Conservation (phyloP, 768 basidiomycete genomes). For the Collybia mongolica region DNA sequence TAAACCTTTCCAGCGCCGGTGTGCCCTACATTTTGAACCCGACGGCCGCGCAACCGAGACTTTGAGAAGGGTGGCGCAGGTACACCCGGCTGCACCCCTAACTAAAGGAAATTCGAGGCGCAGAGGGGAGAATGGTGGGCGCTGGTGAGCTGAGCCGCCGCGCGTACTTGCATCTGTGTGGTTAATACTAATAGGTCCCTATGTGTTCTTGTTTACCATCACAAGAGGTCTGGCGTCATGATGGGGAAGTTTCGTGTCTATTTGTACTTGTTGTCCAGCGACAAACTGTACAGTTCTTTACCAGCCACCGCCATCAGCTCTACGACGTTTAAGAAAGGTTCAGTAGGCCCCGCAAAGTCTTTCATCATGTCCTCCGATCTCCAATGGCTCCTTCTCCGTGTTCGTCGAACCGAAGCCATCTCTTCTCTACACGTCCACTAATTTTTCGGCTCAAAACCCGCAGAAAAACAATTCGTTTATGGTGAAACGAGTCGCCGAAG, state of each 20-base stretch:
- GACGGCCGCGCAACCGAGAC: too few relatives aligned
- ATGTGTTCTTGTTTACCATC: too few relatives aligned
- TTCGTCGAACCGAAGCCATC: conserved; percentile 36
- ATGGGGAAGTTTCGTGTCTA: conserved; percentile 3
- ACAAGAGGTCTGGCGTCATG: neutral
- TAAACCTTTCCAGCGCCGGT: too few relatives aligned
- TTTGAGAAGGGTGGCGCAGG: too few relatives aligned
- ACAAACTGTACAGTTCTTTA: conserved; percentile 35
- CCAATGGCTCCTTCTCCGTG: conserved; percentile 91
- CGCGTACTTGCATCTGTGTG: too few relatives aligned
- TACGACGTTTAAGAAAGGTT: conserved; percentile 18
- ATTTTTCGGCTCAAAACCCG: conserved; percentile 9
- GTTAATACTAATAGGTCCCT: too few relatives aligned
- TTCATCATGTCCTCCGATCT: conserved; percentile 84
- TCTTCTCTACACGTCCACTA: neutral
- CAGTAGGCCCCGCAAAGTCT: conserved; percentile 14
- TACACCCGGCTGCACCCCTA: too few relatives aligned
- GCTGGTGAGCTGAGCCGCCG: too few relatives aligned
- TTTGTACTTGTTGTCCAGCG: conserved; percentile 28
- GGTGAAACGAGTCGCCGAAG: conserved; percentile 73
- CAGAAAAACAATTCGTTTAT: conserved; percentile 86
- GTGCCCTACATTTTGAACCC: too few relatives aligned
- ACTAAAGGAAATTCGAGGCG: too few relatives aligned
- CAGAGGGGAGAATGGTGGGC: too few relatives aligned
- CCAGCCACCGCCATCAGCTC: conserved; percentile 33